Base-by-base conservation (phyloP, 2,329 filamentous ascomycete genomes). In the Xylaria sp. region DNA sequence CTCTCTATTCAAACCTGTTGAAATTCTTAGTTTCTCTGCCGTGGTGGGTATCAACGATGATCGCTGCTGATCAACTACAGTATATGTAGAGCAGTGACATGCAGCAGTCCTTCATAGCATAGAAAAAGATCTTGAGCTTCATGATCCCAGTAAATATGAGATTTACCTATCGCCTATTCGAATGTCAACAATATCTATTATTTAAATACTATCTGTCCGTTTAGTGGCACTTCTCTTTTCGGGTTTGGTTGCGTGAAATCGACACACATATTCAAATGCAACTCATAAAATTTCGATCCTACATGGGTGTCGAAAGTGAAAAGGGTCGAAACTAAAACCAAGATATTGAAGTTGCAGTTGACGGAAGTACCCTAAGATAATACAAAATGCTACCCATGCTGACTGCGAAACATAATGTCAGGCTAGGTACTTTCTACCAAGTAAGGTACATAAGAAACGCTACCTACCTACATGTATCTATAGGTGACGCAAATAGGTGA, bases 331-430 rank as follows among this genome's bases (percentile, higher is more conserved):
- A 34, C 30, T 55, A 9, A 20, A 20, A 34, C n/a, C 9, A 36
- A 20, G 32, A 23, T 34, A 55, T 55, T 23, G 30, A 23, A 6
- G n/a, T n/a, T n/a, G n/a, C 52, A 55, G 55, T 67, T 67, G 65
- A 67, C 65, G 65, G 60, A 59, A 61, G 60, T 50, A 60, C 28
- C 55, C 46, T 67, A 67, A 63, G 63, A 60, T 67, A 67, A 67
- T 56, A 60, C 55, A 63, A 28, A 57, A 50, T 48, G 52, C 18
- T 39, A 61, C 43, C 45, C 36, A n/a, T 55, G 57, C 32, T 28
- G 30, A 20, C 56, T 63, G 60, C 57, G 65, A 67, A 63, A 67
- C 65, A 63, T n/a, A n/a, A n/a, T n/a, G n/a, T n/a, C n/a, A n/a
- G n/a, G 45, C 5, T 25, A 48, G 20, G 20, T 41, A n/a, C n/a